Conservation (phyloP, 1,284 basidiomycete genomes). For the Sutorius eximius region DNA sequence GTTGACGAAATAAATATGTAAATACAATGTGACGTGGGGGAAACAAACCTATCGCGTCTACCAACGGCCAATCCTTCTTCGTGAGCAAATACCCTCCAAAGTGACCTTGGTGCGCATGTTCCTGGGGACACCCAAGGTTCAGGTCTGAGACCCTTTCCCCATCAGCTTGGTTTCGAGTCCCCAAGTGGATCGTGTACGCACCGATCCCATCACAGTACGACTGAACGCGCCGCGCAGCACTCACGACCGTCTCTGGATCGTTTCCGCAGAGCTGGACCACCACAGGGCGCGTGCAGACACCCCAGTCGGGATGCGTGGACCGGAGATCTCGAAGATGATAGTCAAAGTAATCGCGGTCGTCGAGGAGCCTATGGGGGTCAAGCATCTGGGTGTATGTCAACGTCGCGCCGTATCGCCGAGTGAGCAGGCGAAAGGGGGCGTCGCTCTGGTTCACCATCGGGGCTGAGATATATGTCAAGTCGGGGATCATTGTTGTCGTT, state of each 20-base stretch:
- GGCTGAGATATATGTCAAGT: slow-evolving; percentile 50
- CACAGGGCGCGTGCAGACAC: slow-evolving; percentile 45
- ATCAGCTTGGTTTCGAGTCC: no score
- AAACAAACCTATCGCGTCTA: slow-evolving; percentile 55
- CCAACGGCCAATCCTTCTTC: slow-evolving; percentile 68
- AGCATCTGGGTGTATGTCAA: slow-evolving; percentile 75
- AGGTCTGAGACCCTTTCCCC: slow-evolving; percentile 37
- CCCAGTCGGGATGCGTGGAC: slow-evolving; percentile 23
- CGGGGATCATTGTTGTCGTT: slow-evolving; percentile 16
- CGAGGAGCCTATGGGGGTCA: slow-evolving; percentile 53
- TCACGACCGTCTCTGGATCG: slow-evolving; percentile 55
- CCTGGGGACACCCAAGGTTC: slow-evolving; percentile 71
- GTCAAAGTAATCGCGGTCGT: slow-evolving; percentile 61
- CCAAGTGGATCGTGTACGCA: slow-evolving; percentile 25
- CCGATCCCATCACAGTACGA: slow-evolving; percentile 65
- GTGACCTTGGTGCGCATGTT: slow-evolving; percentile 62
- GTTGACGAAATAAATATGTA: background rate
- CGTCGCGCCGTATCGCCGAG: slow-evolving; percentile 58
- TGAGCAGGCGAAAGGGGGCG: slow-evolving; percentile 63
- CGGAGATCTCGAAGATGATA: slow-evolving; percentile 55
- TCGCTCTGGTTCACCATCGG: slow-evolving; percentile 78
- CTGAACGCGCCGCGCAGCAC: slow-evolving; percentile 58
- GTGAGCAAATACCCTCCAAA: slow-evolving; percentile 73
- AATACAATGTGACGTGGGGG: background rate
- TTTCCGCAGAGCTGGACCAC: slow-evolving; percentile 75